Evolutionary conservation across 176 grass and related monocot genomes (phyloP).

Genomic region (Eremochloa ophiuroides): DNA sequence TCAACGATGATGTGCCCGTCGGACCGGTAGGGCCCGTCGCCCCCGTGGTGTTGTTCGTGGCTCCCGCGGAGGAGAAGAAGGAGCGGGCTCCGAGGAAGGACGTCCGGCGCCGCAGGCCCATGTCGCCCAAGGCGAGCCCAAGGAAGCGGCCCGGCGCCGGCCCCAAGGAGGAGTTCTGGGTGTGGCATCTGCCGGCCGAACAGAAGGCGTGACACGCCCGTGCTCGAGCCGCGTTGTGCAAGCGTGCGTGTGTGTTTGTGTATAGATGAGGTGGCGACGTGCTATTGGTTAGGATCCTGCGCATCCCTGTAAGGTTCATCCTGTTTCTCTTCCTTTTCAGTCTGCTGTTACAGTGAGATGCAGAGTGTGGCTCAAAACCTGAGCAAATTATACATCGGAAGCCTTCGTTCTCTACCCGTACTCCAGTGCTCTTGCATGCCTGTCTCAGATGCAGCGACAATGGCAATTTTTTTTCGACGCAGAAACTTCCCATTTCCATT

Average conservation of each 20-base stretch:
- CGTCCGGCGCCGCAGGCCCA: slow-evolving; percentile 23
- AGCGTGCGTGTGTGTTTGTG: not conserved
- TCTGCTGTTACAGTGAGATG: slow-evolving; percentile 48
- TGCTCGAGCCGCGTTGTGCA: not conserved
- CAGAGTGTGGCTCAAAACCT: slow-evolving; percentile 28
- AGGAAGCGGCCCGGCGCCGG: slow-evolving; percentile 15
- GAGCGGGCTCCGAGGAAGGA: slow-evolving; percentile 22
- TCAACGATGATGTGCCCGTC: slow-evolving; percentile 42
- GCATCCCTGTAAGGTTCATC: slow-evolving; percentile 42
- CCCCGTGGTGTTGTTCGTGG: slow-evolving; percentile 62
- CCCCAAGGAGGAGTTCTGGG: slow-evolving; percentile 52
- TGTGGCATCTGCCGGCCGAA: slow-evolving; percentile 46
- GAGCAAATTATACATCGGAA: slow-evolving; percentile 5
- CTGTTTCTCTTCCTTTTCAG: not conserved
- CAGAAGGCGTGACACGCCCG: slow-evolving; percentile 11
- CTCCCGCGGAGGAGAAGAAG: slow-evolving; percentile 39
- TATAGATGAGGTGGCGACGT: slow-evolving; percentile 14
- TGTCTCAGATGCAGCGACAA: not conserved
- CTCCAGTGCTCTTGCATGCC: not conserved
- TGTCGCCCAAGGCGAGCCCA: slow-evolving; percentile 39
- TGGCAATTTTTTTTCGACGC: no score
- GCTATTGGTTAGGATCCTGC: slow-evolving; percentile 14
- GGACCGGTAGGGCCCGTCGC: slow-evolving; percentile 35
- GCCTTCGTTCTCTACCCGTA: not conserved
- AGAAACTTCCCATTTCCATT: no score